Percentiles rank a stretch among this genome's conserved stretches.
These are phyloP conservation scores for Spongispora temasekensis DNA, from an alignment of 1,284 basidiomycete genomes.

Conservation along the genomic window DNA sequence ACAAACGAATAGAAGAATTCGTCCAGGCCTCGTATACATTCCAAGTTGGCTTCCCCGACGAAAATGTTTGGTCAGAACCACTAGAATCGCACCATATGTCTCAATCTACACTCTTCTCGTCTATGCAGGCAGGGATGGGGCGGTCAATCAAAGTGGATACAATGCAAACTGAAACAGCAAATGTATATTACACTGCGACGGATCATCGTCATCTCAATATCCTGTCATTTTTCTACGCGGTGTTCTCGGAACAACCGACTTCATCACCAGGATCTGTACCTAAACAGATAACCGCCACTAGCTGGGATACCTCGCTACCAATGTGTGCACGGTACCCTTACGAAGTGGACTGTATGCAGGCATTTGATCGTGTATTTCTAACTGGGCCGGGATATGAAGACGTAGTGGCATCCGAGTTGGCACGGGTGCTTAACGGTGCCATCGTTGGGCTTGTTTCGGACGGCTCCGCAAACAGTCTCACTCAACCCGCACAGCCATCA, in stretches of 20 bases:
- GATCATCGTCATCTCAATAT: constrained; percentile 75
- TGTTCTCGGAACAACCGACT: constrained; percentile 40
- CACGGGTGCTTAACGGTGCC: constrained; percentile 76
- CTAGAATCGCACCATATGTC: constrained; percentile 33
- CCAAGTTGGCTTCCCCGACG: constrained; percentile 20
- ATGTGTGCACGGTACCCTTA: constrained; percentile 72
- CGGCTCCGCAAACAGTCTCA: not conserved
- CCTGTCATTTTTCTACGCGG: constrained; percentile 84
- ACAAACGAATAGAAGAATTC: constrained; percentile 66
- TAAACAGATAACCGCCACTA: constrained; percentile 38
- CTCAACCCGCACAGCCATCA: not conserved
- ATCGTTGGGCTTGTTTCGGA: constrained; percentile 71
- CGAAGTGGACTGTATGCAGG: constrained; percentile 55
- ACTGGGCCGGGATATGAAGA: constrained; percentile 76
- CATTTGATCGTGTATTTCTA: constrained; percentile 65
- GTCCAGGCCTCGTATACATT: constrained; percentile 55
- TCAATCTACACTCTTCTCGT: not conserved
- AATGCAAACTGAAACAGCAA: constrained; percentile 23
- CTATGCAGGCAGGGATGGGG: not conserved
- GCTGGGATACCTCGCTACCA: constrained; percentile 73
- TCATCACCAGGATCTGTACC: constrained; percentile 12
- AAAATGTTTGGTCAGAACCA: constrained; percentile 24
- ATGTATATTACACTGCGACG: constrained; percentile 60
- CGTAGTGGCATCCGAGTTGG: constrained; percentile 65
- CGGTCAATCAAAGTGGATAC: constrained; percentile 22